Base-by-base conservation (phyloP, 352 stramenopile species). In the Thraustochytrium sp. region DNA sequence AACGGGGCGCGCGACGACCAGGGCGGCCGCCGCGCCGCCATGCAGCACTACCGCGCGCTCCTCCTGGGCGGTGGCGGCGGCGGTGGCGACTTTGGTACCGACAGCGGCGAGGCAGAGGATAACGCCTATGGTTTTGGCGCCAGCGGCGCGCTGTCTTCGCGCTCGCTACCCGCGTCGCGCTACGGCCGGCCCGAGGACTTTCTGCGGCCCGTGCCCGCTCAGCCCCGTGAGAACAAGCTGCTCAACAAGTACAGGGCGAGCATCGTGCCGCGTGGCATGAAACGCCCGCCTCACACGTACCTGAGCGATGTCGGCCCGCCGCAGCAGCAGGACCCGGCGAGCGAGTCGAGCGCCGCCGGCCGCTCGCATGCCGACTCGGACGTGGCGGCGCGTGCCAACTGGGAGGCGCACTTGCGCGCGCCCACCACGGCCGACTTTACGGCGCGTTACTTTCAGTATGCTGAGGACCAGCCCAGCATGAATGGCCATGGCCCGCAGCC, bases 161-260 rank as follows among this genome's bases (percentile, higher is more conserved):
- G 49, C 26, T 18, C 49, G 26, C 18, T 55, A 26, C 49, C 18
- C 49, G 18, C 59, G 9, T 72, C 59, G 59, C 59, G 59, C 26
- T 18, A 26, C 5, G 36, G 26, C 36, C 59, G 59, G 13, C 26
- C 59, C 40, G 59, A 72, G 59, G 59, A 72, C 36, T 72, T 72
- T 38, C n/a, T 72, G 2, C 65, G 49, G 18, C 65, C 65, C 34
- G 65, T 36, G 37, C 23, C n/a, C 8, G 13, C 40, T 13, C 42
- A 13, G 16, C 23, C 8, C 11, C 21, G 21, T 5, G 65, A 55
- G 34, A 77, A 77, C 37, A 55, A 55, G 65, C 37, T 80, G 46
- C 26, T 80, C 16, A 61, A 44, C 68, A 80, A 80, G 68, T 80
- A 80, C 34, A 80, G 76, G 68, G 68, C 53, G 21, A 80, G 53